Evolutionary conservation across 1,284 basidiomycete species (phyloP), one percentile per base, ranked within the genome.

Genomic region (Volvariella surrecta): DNA sequence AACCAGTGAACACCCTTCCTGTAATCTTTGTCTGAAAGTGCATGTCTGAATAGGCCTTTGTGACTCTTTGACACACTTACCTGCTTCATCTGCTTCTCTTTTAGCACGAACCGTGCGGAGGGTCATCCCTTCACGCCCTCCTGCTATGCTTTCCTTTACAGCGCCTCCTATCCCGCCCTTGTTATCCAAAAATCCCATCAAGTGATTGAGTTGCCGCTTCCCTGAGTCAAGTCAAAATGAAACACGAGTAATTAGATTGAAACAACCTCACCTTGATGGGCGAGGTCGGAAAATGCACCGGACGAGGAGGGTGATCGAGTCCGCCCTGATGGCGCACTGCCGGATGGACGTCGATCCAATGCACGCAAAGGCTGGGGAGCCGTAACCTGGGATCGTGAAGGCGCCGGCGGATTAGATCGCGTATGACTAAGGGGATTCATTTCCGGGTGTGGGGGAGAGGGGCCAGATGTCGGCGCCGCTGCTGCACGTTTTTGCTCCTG

Each of bases 1-100:
- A 95, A 68, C 77, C 92, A 91, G 61, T 97, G 89, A 21, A 99
- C 81, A 28, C 80, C 91, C 51, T 85, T 85, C 22, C 95, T 76
- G 55, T 98, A 99, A 48, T 93, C 90, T 59, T 86, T 89, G 62
- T 98, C 94, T 83, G 61, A 45, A 37, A n/a, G 20, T 37, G 20
- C 4, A 11, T 11, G 10, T 8, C 22, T 18, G 37, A 30, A 15
- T 18, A 28, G 48, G 32, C 45, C 41, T 16, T 31, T 43, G 15
- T 10, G 13, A 22, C 10, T 17, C 19, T 15, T 16, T 8, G 32
- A 34, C 35, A 16, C 13, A 62, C 74, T 52, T 45, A 88, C 88
- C 87, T 42, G 93, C 90, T 60, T 95, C 91, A 40, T 95, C 93
- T 2, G 88, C 84, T 52, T 96, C 93, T 41, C 92, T 72, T 66